A percentile compares a stretch with the other conserved stretches of the same genome.
phyloP scores from a whole-genome alignment of 768 basidiomycete genomes.

The Boletellus sp. region DNA sequence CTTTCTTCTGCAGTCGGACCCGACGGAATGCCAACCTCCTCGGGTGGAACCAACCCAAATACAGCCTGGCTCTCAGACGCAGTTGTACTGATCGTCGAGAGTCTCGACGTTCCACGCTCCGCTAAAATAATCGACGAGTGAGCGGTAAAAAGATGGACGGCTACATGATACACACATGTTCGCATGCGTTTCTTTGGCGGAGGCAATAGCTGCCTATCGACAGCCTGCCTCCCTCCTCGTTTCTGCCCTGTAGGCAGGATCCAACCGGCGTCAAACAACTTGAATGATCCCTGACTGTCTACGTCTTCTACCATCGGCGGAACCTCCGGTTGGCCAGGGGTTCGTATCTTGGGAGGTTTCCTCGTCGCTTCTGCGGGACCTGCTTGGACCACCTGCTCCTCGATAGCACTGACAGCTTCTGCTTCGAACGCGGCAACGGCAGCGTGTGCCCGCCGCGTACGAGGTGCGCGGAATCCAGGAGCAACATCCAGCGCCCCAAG shows the following conservation, averaged over 20 bases:
- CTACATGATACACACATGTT: constrained; percentile 33
- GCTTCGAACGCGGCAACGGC: constrained; percentile 43
- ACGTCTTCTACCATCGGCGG: constrained; percentile 68
- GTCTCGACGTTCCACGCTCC: constrained; percentile 39
- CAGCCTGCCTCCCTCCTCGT: constrained; percentile 52
- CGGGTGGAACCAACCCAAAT: constrained; percentile 19
- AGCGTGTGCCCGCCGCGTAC: constrained; percentile 45
- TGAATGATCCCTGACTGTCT: constrained; percentile 70
- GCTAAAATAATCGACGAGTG: neutral
- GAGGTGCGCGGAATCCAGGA: constrained; percentile 47
- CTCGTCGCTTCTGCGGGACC: constrained; percentile 18
- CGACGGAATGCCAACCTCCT: constrained; percentile 26
- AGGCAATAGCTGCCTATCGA: constrained; percentile 43
- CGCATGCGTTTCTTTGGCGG: constrained; percentile 57
- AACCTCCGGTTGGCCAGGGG: constrained; percentile 32
- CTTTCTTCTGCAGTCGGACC: constrained; percentile 19
- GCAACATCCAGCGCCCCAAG: constrained; percentile 35
- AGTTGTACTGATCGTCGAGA: constrained; percentile 46
- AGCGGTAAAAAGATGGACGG: neutral
- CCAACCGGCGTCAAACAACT: constrained; percentile 83
- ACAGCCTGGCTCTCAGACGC: constrained; percentile 46
- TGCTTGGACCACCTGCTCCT: constrained; percentile 11
- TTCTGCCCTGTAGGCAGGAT: constrained; percentile 74
- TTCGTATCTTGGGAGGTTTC: constrained; percentile 27
- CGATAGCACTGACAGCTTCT: constrained; percentile 27